These are phyloP conservation scores for Citrus trifoliata DNA, from an alignment of 345 rosid genomes.

Conservation along the genomic window DNA sequence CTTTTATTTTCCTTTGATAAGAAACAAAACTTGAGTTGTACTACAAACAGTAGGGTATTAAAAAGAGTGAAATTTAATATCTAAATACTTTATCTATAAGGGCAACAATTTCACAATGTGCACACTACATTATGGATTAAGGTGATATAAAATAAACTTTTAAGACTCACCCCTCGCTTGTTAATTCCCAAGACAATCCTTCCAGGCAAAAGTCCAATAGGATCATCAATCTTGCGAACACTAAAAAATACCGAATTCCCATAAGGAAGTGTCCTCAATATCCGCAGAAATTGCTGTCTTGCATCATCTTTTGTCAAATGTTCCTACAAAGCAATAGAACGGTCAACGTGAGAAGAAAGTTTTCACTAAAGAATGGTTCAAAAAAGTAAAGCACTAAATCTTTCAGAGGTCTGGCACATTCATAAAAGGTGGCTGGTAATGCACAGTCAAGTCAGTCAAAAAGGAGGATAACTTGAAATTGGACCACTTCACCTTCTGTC, in stretches of 20 bases:
- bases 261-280: conserved; percentile 78
- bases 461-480: neutral
- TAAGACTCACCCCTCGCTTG: conserved; percentile 85
- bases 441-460: neutral
- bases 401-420: neutral
- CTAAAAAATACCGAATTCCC: conserved; percentile 93
- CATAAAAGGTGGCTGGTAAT: neutral
- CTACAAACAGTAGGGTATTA: neutral
- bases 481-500: neutral
- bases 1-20: neutral
- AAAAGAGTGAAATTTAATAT: neutral
- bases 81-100: neutral
- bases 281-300: conserved; percentile 86
- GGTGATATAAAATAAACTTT: neutral
- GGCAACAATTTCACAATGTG: neutral
- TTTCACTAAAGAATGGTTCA: neutral
- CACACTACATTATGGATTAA: neutral
- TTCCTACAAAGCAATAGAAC: conserved; percentile 47
- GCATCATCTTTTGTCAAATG: conserved; percentile 92
- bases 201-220: conserved; percentile 95
- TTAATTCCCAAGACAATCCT: conserved; percentile 89
- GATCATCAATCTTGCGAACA: conserved; percentile 96
- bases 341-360: conserved; percentile 7
- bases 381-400: neutral
- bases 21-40: neutral